A percentile compares a stretch with the other conserved stretches of the same genome.
Evolutionary conservation across 108 stramenopile genomes (phyloP).

Genomic region (Cyclotella sp.): DNA sequence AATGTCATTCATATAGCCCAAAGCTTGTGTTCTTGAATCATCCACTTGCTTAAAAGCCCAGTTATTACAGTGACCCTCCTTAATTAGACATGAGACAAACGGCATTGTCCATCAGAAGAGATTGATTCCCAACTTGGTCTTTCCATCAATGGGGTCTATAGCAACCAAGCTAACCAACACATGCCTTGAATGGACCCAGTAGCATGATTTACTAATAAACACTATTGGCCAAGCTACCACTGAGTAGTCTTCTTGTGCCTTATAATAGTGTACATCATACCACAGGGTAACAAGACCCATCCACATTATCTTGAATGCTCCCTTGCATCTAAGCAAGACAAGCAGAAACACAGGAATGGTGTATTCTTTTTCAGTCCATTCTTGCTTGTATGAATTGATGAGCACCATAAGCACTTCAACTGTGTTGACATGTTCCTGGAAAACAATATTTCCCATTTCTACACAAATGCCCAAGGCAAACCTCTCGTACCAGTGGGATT

Average conservation of each 20-base stretch:
- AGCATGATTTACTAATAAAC: too few species aligned
- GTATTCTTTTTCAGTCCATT: too few species aligned
- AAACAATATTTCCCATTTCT: too few species aligned
- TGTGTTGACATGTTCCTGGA: too few species aligned
- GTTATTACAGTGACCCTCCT: conserved; percentile 3
- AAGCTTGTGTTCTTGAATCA: not conserved
- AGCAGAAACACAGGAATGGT: conserved; percentile 7
- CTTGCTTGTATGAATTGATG: too few species aligned
- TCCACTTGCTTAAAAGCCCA: not conserved
- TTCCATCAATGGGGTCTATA: conserved; percentile 7
- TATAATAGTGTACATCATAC: not conserved
- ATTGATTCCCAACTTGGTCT: conserved; percentile 3
- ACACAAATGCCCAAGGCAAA: too few species aligned
- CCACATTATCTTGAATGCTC: too few species aligned
- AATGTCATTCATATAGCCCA: too few species aligned
- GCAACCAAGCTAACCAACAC: not conserved
- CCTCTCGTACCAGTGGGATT: too few species aligned
- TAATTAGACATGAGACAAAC: not conserved
- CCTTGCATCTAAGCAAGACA: too few species aligned
- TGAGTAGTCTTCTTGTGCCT: not conserved
- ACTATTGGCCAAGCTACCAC: conserved; percentile 19
- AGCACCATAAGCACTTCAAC: too few species aligned
- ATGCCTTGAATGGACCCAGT: conserved; percentile 12
- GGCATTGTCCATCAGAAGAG: conserved; percentile 13
- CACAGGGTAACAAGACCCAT: not conserved